phyloP scores from a whole-genome alignment of 371 early-diverging fungal species.

The Nosema muscidifuracis region DNA sequence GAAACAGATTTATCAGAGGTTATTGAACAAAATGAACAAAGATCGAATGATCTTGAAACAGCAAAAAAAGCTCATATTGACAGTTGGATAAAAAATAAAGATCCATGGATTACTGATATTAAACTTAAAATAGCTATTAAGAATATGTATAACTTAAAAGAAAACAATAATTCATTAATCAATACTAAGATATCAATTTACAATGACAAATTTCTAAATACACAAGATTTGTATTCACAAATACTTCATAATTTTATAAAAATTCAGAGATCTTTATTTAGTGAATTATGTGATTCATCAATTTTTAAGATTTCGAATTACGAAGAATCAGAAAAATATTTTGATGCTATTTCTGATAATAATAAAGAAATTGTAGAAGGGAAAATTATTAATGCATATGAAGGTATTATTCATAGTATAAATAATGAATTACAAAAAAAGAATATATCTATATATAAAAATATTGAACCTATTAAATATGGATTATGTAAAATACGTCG shows the following conservation, averaged over 20 bases:
- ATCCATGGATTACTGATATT: constrained; percentile 48
- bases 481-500: constrained; percentile 22
- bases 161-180: constrained; percentile 7
- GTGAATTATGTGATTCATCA: constrained; percentile 2
- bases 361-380: constrained; percentile 17
- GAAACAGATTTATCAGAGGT: constrained; percentile 20
- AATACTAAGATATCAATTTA: constrained; percentile 2
- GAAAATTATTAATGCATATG: constrained; percentile 30
- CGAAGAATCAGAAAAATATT: constrained; percentile 28
- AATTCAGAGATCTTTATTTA: constrained; percentile 26
- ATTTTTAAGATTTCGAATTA: background rate
- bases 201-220: constrained; percentile 1
- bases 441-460: constrained; percentile 31
- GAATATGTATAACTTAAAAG: constrained; percentile 26
- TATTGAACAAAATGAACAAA: constrained; percentile 5
- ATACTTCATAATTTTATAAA: constrained; percentile 7
- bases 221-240: background rate
- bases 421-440: constrained; percentile 30
- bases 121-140: constrained; percentile 43
- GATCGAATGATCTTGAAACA: constrained; percentile 7
- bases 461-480: constrained; percentile 28
- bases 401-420: constrained; percentile 21
- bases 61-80: constrained; percentile 25
- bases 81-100: constrained; percentile 31
- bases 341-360: constrained; percentile 19